Base-by-base conservation (phyloP, 225 moss, liverwort and hornwort species). In the Antitrichia curtipendula region DNA sequence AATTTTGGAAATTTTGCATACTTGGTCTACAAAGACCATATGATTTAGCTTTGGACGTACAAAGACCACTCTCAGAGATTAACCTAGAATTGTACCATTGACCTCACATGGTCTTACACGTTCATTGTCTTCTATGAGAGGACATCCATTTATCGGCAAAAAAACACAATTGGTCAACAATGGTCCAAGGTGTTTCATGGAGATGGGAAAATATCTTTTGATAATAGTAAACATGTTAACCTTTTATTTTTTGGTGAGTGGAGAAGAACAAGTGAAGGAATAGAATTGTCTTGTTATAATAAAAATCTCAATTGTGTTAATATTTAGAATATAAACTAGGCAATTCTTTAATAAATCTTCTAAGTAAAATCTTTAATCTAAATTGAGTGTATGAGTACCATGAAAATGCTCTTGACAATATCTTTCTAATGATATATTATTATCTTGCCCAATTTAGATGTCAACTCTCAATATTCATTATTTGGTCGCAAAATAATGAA, bases 341-440 rank as follows among this genome's bases (percentile, higher is more conserved):
- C 1, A 18, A 32, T 50, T 50, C 4, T 50, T 32, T 13, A 32
- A 12, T 21, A 75, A 34, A 22, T 52, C 3, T 29, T 47, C 0
- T 2, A 0, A 1, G 4, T 1, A 2, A 0, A 47, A 6, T 29
- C 8, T 43, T 28, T 3, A 45, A 29, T 0, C 28, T 3, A 45
- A 72, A 45, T 28, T 28, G 7, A 73, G 8, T 22, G 4, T 21
- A 13, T 34, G 2, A 4, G 0, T 34, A 34, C 0, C 0, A 0
- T 75, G 13, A 4, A 34, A 50, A 32, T 34, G 21, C 2, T 50
- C 5, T 52, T 34, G 3, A 22, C 13, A 34, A 8, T 13, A 34
- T 2, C 8, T 75, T 50, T 22, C 13, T 52, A 22, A 32, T 21
- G 3, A 32, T 32, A 32, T 20, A 50, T 21, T 32, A 19, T 50